Evolutionary conservation across 1,139 yeast species (phyloP).

Genomic region (Zygoascus sp.): DNA sequence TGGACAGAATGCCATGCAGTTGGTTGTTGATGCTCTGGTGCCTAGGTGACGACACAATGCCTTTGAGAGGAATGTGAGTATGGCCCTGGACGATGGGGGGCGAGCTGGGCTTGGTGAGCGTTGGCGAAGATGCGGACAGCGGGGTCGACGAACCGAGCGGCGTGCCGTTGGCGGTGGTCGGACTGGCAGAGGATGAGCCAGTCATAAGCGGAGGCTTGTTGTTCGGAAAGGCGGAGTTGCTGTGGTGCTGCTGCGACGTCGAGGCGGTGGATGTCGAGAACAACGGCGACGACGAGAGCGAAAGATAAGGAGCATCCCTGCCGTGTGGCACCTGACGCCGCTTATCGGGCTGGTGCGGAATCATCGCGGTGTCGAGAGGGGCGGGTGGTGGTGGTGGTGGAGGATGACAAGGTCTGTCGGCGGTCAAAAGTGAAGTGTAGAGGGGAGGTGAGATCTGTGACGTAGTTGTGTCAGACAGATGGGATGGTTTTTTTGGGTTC

Average conservation of each 20-base stretch:
- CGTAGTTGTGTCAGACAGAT: too few relatives aligned
- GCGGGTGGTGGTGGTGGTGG: not conserved
- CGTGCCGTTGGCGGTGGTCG: too few relatives aligned
- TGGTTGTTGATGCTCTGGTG: slow-evolving; percentile 5
- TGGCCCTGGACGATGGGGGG: slow-evolving; percentile 13
- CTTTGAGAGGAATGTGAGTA: slow-evolving; percentile 20
- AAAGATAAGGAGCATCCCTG: not conserved
- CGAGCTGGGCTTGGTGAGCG: slow-evolving; percentile 6
- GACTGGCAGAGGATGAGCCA: too few relatives aligned
- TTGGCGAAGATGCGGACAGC: slow-evolving; percentile 3
- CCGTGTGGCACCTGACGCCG: not conserved
- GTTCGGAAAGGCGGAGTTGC: too few relatives aligned
- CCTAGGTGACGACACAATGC: slow-evolving; percentile 7
- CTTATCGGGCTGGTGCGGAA: not conserved
- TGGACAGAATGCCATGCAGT: slow-evolving; percentile 5
- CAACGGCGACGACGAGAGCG: not conserved
- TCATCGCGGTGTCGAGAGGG: not conserved
- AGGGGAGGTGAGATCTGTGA: too few relatives aligned
- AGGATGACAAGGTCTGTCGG: too few relatives aligned
- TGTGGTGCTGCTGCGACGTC: too few relatives aligned
- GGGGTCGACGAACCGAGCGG: slow-evolving; percentile 2
- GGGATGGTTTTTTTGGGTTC: too few relatives aligned
- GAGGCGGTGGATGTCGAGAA: not conserved
- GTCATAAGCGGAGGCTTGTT: too few relatives aligned
- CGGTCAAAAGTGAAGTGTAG: too few relatives aligned